Evolutionary conservation across 2,329 filamentous ascomycete species (phyloP).

Genomic region (Onygenales sp.): DNA sequence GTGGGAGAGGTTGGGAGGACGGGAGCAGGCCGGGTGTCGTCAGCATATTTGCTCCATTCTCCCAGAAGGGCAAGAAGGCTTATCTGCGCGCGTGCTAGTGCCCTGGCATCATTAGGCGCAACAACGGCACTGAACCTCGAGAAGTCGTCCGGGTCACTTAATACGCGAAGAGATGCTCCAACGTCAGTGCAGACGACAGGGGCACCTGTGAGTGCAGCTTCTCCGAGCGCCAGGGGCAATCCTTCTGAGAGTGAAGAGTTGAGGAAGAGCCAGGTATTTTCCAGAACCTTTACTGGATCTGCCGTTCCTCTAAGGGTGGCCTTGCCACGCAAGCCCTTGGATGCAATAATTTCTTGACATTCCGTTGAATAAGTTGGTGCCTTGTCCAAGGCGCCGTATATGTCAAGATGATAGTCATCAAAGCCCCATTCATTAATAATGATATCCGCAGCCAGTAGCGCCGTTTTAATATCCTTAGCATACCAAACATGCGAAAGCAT

Average conservation of each 20-base stretch:
- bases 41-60: slow-evolving; percentile 51
- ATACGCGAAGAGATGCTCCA: slow-evolving; percentile 31
- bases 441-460: slow-evolving; percentile 53
- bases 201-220: slow-evolving; percentile 37
- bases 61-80: slow-evolving; percentile 52
- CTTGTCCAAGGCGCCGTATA: slow-evolving; percentile 56
- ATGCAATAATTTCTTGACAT: slow-evolving; percentile 49
- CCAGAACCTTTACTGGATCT: slow-evolving; percentile 45
- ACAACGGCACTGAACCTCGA: slow-evolving; percentile 53
- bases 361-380: slow-evolving; percentile 52
- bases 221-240: slow-evolving; percentile 36
- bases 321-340: slow-evolving; percentile 42
- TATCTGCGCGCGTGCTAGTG: slow-evolving; percentile 53
- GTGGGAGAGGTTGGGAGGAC: slow-evolving; percentile 42
- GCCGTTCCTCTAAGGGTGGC: slow-evolving; percentile 48
- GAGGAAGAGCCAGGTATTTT: slow-evolving; percentile 48
- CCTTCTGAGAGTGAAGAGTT: slow-evolving; percentile 39
- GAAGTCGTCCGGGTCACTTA: slow-evolving; percentile 35
- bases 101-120: slow-evolving; percentile 53
- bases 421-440: slow-evolving; percentile 60
- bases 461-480: slow-evolving; percentile 55
- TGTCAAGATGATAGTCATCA: slow-evolving; percentile 51
- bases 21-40: slow-evolving; percentile 37
- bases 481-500: slow-evolving; percentile 52
- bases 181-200: slow-evolving; percentile 36